phyloP scores from a whole-genome alignment of 2,329 filamentous ascomycete species.

The Setomelanomma holmii region DNA sequence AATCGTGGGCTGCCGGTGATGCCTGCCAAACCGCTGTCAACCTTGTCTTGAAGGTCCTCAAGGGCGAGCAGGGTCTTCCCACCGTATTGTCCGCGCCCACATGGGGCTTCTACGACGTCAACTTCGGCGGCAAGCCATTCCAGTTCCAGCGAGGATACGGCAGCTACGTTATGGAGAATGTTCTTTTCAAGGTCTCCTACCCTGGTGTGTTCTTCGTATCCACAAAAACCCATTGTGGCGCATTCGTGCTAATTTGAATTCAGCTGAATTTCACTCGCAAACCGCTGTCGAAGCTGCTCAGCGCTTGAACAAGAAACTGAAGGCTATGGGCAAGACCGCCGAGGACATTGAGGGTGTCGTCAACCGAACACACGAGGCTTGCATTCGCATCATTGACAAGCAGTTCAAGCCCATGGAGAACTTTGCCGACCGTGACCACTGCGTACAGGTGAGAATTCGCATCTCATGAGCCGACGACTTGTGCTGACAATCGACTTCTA shows the following conservation, averaged over 20 bases:
- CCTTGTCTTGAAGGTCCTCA: conserved; percentile 86
- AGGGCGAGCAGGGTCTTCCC: conserved; percentile 88
- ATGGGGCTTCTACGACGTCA: conserved; percentile 99
- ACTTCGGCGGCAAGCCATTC: conserved; percentile 91
- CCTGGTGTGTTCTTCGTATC: conserved; percentile 67
- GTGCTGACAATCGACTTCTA: conserved; percentile 38
- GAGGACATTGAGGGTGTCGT: conserved; percentile 89
- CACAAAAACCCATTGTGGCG: background rate
- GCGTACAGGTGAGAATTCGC: conserved; percentile 72
- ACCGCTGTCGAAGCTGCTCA: conserved; percentile 95
- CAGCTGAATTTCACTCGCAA: conserved; percentile 96
- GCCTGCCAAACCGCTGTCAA: conserved; percentile 96
- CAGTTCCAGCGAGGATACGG: conserved; percentile 95
- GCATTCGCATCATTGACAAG: conserved; percentile 99
- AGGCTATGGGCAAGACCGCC: conserved; percentile 84
- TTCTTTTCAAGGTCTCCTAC: conserved; percentile 99
- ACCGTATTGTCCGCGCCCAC: conserved; percentile 90
- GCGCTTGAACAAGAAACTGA: conserved; percentile 84
- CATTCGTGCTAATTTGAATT: conserved; percentile 24
- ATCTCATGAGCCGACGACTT: background rate
- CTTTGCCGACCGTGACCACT: conserved; percentile 99
- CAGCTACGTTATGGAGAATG: conserved; percentile 99
- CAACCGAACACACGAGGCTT: conserved; percentile 97
- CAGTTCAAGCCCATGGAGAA: conserved; percentile 99
- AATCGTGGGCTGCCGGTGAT: conserved; percentile 98